Conservation (phyloP, 768 basidiomycete genomes). For the Bullera alba region DNA sequence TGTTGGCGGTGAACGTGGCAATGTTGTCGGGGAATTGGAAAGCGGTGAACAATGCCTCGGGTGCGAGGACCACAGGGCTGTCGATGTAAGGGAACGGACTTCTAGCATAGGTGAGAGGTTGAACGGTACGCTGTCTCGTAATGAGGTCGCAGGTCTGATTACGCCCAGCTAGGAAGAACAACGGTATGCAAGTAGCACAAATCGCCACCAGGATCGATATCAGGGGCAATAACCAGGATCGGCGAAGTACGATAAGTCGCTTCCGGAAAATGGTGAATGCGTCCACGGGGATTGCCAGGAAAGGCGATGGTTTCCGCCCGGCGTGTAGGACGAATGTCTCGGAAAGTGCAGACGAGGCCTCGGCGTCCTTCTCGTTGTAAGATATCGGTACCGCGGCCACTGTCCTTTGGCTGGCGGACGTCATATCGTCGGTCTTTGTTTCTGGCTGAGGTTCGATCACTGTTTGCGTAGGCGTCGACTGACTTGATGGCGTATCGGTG, state of each 20-base stretch:
- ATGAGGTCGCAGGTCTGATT: constrained; percentile 51
- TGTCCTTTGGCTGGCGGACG: not conserved
- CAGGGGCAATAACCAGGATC: constrained; percentile 63
- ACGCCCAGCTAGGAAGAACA: constrained; percentile 57
- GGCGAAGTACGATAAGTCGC: constrained; percentile 57
- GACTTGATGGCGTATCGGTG: constrained; percentile 3
- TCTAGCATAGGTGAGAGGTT: constrained; percentile 13
- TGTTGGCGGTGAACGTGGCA: constrained; percentile 46
- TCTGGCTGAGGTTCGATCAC: not conserved
- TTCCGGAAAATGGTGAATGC: constrained; percentile 69
- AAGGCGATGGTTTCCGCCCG: constrained; percentile 45
- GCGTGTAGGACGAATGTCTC: constrained; percentile 4
- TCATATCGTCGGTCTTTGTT: not conserved
- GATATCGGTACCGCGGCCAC: not conserved
- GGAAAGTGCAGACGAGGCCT: not conserved
- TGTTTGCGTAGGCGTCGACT: not conserved
- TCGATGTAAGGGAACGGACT: constrained; percentile 7
- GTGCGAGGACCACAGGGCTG: constrained; percentile 13
- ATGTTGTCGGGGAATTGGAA: not conserved
- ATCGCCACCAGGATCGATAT: constrained; percentile 55
- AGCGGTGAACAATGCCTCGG: constrained; percentile 1
- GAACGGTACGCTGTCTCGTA: not conserved
- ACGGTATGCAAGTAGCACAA: constrained; percentile 61
- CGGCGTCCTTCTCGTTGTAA: constrained; percentile 14
- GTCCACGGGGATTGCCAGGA: constrained; percentile 55